Conservation (phyloP, 108 stramenopile species). For the Nannochloropsis gaditana region DNA sequence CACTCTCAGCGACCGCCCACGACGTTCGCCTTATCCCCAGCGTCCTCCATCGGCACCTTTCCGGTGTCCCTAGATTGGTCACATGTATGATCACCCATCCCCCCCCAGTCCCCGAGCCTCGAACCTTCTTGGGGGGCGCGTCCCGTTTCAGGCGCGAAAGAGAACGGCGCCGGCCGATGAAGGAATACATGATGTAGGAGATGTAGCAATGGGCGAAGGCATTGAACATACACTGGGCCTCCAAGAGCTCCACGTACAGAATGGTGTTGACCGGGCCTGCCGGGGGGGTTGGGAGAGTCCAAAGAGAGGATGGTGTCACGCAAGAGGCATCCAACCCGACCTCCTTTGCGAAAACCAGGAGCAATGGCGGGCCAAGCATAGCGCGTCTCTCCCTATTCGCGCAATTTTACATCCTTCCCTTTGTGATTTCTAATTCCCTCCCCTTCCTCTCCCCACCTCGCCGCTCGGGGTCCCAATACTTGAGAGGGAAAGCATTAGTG, state of each 20-base stretch:
- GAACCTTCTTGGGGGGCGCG: background rate
- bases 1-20: too few species aligned
- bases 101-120: too few species aligned
- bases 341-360: too few species aligned
- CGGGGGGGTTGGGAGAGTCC: background rate
- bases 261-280: background rate
- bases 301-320: too few species aligned
- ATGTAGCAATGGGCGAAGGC: background rate
- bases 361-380: too few species aligned
- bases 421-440: background rate
- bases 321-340: too few species aligned
- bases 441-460: background rate
- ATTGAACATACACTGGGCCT: background rate
- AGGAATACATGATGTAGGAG: background rate
- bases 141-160: background rate
- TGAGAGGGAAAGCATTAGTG: background rate
- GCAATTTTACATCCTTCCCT: background rate
- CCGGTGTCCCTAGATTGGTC: too few species aligned
- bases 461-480: background rate
- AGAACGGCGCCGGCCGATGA: background rate
- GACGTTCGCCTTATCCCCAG: too few species aligned
- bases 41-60: too few species aligned
- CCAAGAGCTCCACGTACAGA: background rate
- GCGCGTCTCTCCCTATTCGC: too few species aligned
- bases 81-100: too few species aligned